Base-by-base conservation (phyloP, 2,329 filamentous ascomycete species). In the Samsoniella hepiali region DNA sequence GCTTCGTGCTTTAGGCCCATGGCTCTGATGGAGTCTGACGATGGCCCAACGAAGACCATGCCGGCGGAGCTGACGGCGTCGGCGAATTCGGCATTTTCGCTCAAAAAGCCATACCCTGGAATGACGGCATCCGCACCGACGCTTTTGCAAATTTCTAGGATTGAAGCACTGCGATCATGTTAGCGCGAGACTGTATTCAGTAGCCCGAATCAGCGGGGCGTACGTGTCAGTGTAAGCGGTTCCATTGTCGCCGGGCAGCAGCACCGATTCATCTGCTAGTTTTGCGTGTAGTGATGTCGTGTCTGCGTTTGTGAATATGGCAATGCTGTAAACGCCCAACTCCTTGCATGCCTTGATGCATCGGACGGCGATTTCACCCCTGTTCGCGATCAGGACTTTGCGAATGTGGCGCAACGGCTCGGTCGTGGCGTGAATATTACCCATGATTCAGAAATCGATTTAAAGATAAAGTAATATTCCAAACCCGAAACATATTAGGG, bases 41-140 rank as follows among this genome's bases (percentile, higher is more conserved):
- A 78, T 0, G 87, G 87, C 0, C 87, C 87, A 2, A 84, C 80
- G 70, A 85, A 89, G 0, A 75, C 74, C 61, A 88, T 76, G 0
- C 84, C 85, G 1, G 83, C 82, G 17, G 79, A 74, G 7, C 75
- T 69, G 8, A 85, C 81, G 29, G 78, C 72, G 55, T 76, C 72
- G 1, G 86, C 85, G 67, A 90, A 90, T 9, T 82, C 79, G 7
- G 82, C 79, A 68, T 88, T 87, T 63, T 89, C 86, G 8, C 81
- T 84, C 3, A 89, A 72, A 65, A 88, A 89, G 1, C 87, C 87
- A 74, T 89, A 89, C 3, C 86, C 86, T 0, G 86, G 85, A 54
- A 88, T 84, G 17, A 90, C 81, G 3, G 83, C 84, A 66, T 88
- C 77, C 9, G 74, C 81, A 2, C 74, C 68, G 22, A 80, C 74